Evolutionary conservation across 306 rosid species (phyloP), one percentile per base, ranked within the genome.

Genomic region (Pyrus pyrifolia): DNA sequence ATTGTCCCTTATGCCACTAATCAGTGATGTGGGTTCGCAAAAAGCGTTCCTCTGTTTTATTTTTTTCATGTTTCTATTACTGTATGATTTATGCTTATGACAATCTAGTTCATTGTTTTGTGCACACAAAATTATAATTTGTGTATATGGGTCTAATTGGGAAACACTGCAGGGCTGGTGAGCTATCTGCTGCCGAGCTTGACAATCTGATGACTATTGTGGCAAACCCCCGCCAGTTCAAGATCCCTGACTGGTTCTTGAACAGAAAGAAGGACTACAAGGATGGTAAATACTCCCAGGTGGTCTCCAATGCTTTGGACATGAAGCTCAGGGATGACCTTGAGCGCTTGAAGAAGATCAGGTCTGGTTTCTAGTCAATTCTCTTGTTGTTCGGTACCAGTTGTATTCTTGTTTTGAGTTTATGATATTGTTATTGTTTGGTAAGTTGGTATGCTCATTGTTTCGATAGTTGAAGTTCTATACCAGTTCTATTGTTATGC

Each of bases 301-400:
- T 88, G 18, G 90, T 88, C 15, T 88, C 96, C 33, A 91, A 91
- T 74, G 92, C 92, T 5, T 68, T 91, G 82, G 97, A 91, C 76
- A 91, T 91, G 97, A 91, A 91, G 83, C 90, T 89, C 49, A 89
- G 97, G 85, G 97, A 91, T 75, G 93, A 91, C 76, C 88, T 91
- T 44, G 97, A 91, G 87, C 86, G 97, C n/a, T 80, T 91, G 89
- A 91, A 91, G 89, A 91, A 91, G 89, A 91, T 91, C 85, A 91
- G 94, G 97, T 91, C 23, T 13, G 72, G 23, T 33, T 74, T 45
- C 67, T 12, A 18, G n/a, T 35, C 25, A 9, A 3, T 30, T 29
- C 15, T 9, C 8, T 44, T 22, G n/a, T 46, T 8, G 31, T n/a
- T 11, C 2, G 6, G 29, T 46, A 17, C 3, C 2, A 8, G 4